Evolutionary conservation across 2,329 filamentous ascomycete species (phyloP).

Genomic region (Fusarium zealandicum): DNA sequence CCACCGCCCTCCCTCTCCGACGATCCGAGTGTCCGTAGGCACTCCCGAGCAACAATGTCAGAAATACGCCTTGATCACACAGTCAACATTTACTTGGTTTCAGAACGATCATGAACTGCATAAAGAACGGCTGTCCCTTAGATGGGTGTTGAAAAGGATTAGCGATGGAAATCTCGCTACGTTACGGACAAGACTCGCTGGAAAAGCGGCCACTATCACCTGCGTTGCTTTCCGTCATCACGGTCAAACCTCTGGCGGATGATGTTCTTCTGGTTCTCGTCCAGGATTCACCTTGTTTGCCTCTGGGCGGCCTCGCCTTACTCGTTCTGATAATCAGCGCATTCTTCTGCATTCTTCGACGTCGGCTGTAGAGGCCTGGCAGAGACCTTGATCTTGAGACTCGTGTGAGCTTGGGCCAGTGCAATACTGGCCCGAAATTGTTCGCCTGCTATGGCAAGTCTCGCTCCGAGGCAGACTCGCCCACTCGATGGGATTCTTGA

Average conservation of each 20-base stretch:
- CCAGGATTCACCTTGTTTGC: not conserved
- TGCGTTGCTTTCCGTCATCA: not conserved
- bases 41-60: conserved; percentile 12
- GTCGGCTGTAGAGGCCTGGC: conserved; percentile 2
- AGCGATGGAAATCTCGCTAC: conserved; percentile 7
- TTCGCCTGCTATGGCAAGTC: not conserved
- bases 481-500: not conserved
- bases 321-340: not conserved
- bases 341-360: not conserved
- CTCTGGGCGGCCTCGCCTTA: not conserved
- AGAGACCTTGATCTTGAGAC: not conserved
- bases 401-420: conserved; percentile 1
- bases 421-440: not conserved
- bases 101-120: not conserved
- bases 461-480: not conserved
- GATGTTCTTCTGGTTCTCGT: not conserved
- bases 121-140: not conserved
- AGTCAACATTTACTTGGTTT: not conserved
- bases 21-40: conserved; percentile 28
- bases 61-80: not conserved
- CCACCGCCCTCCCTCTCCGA: conserved; percentile 24
- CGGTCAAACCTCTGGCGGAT: conserved; percentile 1
- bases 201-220: conserved; percentile 1
- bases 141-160: conserved; percentile 3
- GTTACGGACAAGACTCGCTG: conserved; percentile 9